Evolutionary conservation across 2,329 filamentous ascomycete species (phyloP).

Genomic region (Colletotrichum godetiae): DNA sequence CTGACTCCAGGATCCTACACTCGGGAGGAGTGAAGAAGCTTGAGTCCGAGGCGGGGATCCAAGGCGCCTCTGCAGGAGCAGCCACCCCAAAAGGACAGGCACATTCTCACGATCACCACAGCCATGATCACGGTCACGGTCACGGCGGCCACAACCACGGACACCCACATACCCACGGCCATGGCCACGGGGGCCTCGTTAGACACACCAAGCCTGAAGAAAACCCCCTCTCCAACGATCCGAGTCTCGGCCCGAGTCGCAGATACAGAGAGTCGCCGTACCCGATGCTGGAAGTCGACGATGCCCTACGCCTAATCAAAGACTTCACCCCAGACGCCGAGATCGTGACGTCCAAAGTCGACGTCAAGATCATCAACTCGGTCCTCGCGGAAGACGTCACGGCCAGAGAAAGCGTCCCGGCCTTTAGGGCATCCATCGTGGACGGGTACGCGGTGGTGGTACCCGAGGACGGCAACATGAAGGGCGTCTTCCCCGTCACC

Average conservation of each 20-base stretch:
- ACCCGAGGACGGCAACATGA: constrained; percentile 70
- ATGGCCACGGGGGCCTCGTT: constrained; percentile 73
- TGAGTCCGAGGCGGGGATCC: constrained; percentile 82
- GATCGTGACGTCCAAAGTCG: constrained; percentile 68
- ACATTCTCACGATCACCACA: constrained; percentile 58
- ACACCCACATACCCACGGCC: constrained; percentile 67
- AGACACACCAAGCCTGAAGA: constrained; percentile 78
- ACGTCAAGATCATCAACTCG: constrained; percentile 75
- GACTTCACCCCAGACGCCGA: constrained; percentile 76
- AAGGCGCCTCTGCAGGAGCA: constrained; percentile 7
- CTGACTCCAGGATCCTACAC: constrained; percentile 83
- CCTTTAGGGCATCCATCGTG: constrained; percentile 95
- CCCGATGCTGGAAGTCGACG: constrained; percentile 87
- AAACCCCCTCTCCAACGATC: constrained; percentile 69
- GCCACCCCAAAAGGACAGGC: constrained; percentile 63
- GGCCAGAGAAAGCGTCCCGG: constrained; percentile 86
- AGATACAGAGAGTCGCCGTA: constrained; percentile 90
- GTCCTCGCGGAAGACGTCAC: constrained; percentile 87
- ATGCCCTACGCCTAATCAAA: constrained; percentile 80
- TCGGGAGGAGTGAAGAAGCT: constrained; percentile 84
- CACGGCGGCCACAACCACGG: constrained; percentile 47
- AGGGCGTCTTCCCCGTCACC: constrained; percentile 86
- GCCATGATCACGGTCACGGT: constrained; percentile 39
- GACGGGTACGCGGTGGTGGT: constrained; percentile 93
- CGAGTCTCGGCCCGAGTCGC: constrained; percentile 69